Evolutionary conservation across 2,329 filamentous ascomycete genomes (phyloP).

Genomic region (Fusarium tanahbumbuense): DNA sequence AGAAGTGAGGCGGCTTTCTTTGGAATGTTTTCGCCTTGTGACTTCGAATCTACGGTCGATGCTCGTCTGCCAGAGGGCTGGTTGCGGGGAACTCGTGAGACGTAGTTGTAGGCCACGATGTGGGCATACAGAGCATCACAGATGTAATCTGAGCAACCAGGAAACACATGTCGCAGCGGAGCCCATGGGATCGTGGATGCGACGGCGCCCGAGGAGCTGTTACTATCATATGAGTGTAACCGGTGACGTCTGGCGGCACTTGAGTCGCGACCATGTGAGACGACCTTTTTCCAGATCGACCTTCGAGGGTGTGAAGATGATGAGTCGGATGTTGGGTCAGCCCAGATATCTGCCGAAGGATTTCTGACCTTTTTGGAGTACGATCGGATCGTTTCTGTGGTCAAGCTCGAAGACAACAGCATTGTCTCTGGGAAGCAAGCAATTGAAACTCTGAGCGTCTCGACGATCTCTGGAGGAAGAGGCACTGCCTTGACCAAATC

Average conservation of each 20-base stretch:
- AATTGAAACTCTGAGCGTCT: slow-evolving; percentile 65
- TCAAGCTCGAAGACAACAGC: slow-evolving; percentile 65
- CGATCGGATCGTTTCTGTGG: slow-evolving; percentile 67
- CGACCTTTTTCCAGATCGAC: slow-evolving; percentile 54
- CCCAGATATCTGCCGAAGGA: slow-evolving; percentile 44
- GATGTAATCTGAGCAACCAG: slow-evolving; percentile 63
- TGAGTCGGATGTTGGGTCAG: slow-evolving; percentile 34
- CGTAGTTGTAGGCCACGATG: slow-evolving; percentile 69
- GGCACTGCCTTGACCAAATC: slow-evolving; percentile 57
- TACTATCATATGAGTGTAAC: slow-evolving; percentile 27
- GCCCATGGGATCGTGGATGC: slow-evolving; percentile 54
- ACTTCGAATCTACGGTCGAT: slow-evolving; percentile 34
- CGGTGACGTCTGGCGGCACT: slow-evolving; percentile 30
- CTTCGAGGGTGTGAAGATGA: slow-evolving; percentile 35
- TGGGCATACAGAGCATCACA: slow-evolving; percentile 71
- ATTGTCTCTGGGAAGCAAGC: slow-evolving; percentile 70
- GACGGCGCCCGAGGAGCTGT: slow-evolving; percentile 15
- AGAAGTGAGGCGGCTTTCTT: slow-evolving; percentile 65
- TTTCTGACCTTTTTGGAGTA: slow-evolving; percentile 66
- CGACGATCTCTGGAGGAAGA: slow-evolving; percentile 64
- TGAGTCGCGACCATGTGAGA: slow-evolving; percentile 46
- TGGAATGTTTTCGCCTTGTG: slow-evolving; percentile 55
- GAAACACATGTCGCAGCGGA: slow-evolving; percentile 64
- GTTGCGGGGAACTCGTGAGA: slow-evolving; percentile 52
- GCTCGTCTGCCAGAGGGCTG: slow-evolving; percentile 33